These are phyloP conservation scores for Blastobotrys capitulatus DNA, from an alignment of 1,139 yeast species.

Conservation along the genomic window DNA sequence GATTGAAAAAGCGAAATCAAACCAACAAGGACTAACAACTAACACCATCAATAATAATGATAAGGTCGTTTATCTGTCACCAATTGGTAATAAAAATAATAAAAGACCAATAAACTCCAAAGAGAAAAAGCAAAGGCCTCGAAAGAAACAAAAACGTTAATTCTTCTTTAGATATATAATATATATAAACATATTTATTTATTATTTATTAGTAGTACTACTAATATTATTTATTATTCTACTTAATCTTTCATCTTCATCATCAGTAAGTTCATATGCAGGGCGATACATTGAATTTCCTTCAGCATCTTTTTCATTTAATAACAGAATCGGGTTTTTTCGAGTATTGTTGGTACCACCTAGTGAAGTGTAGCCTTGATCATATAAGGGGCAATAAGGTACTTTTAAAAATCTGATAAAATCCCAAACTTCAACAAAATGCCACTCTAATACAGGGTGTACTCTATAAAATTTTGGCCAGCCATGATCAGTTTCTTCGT, in stretches of 20 bases:
- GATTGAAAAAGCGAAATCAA: not conserved
- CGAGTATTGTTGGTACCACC: slow-evolving; percentile 69
- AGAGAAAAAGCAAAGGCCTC: not conserved
- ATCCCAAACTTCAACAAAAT: slow-evolving; percentile 73
- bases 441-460: slow-evolving; percentile 83
- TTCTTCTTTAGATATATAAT: not conserved
- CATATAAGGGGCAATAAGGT: slow-evolving; percentile 66
- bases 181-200: not conserved
- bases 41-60: too few relatives aligned
- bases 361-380: slow-evolving; percentile 71
- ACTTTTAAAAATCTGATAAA: slow-evolving; percentile 46
- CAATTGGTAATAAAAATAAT: not conserved
- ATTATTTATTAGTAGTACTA: not conserved
- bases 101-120: not conserved
- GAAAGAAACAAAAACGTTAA: not conserved
- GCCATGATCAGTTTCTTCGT: slow-evolving; percentile 70
- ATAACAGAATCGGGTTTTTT: slow-evolving; percentile 55
- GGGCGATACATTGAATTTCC: slow-evolving; percentile 42
- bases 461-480: slow-evolving; percentile 83
- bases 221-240: slow-evolving; percentile 24
- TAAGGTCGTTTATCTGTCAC: too few relatives aligned
- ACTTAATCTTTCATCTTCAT: slow-evolving; percentile 56
- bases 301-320: slow-evolving; percentile 20
- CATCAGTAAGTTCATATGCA: slow-evolving; percentile 58
- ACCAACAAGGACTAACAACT: not conserved